Base-by-base conservation (phyloP, 176 grass and related monocot genomes). In the Eragrostis curvula region DNA sequence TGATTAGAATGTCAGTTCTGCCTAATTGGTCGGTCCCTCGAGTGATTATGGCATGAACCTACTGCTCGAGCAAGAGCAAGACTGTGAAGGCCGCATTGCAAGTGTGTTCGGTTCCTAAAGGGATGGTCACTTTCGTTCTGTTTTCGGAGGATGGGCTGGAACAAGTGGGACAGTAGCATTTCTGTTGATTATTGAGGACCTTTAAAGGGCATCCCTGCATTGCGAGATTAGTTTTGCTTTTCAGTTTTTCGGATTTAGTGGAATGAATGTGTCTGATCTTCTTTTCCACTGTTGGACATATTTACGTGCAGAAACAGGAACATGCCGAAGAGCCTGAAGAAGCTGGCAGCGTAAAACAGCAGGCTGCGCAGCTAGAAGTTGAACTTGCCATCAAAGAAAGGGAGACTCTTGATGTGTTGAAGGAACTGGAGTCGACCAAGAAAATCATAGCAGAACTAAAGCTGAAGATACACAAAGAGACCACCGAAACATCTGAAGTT, bases 341-440 rank as follows among this genome's bases (percentile, higher is more conserved):
- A 49, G 24, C 30, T 53, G 28, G 77, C 20, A 83, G 49, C 53
- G 39, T 86, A 68, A 29, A 87, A 41, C 84, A 95, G 69, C 92
- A 94, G 79, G 70, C 95, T 23, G 79, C 81, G 60, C 70, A 93
- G 48, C 61, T 93, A 23, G 95, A 98, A 66, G 91, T 89, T 20
- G 88, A 98, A 63, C 81, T 98, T 14, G 78, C 92, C 41, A 21
- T 88, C 70, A 98, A 98, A 79, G 95, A 98, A 63, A 98, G 78
- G 66, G 92, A 98, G 74, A 91, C 92, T 17, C 85, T 94, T 48
- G 73, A 91, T 68, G 90, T 98, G 28, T 68, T 95, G 30, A 92
- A 98, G 86, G 95, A 95, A 51, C 79, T 98, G 44, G 95, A 98
- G 21, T 82, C 88, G 41, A 83, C 92, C 68, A 98, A 94, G 80